Evolutionary conservation across 2,329 filamentous ascomycete genomes (phyloP).

Genomic region (Colletotrichum sp.): DNA sequence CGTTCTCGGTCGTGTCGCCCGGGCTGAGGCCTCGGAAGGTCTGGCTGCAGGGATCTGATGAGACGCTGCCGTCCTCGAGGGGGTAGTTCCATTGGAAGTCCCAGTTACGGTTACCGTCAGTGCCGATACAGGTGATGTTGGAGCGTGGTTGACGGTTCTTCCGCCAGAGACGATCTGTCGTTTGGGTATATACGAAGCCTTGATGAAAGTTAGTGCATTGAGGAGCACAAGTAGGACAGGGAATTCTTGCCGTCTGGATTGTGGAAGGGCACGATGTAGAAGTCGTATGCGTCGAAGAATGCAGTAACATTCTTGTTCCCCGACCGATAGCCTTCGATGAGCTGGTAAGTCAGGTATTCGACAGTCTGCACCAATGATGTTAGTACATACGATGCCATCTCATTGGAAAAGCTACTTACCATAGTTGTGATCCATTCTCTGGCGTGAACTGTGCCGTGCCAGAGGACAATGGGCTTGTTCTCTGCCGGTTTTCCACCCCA

Average conservation of each 20-base stretch:
- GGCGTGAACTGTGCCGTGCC: conserved; percentile 58
- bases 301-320: conserved; percentile 38
- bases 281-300: conserved; percentile 62
- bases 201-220: conserved; percentile 1
- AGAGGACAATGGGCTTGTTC: conserved; percentile 51
- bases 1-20: conserved; percentile 52
- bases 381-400: neutral
- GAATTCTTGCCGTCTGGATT: conserved; percentile 52
- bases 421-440: conserved; percentile 61
- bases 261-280: conserved; percentile 60
- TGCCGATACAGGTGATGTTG: conserved; percentile 49
- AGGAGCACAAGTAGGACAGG: neutral
- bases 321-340: conserved; percentile 48
- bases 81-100: conserved; percentile 42
- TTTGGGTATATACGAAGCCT: conserved; percentile 59
- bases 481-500: conserved; percentile 46
- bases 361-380: conserved; percentile 27
- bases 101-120: conserved; percentile 62
- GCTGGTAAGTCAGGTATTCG: conserved; percentile 32
- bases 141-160: conserved; percentile 52
- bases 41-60: conserved; percentile 49
- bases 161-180: conserved; percentile 54
- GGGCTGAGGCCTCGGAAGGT: conserved; percentile 45
- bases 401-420: conserved; percentile 52
- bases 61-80: conserved; percentile 38